Evolutionary conservation across 768 basidiomycete species (phyloP), one percentile per base, ranked within the genome.

Genomic region (Suillus alpinus): DNA sequence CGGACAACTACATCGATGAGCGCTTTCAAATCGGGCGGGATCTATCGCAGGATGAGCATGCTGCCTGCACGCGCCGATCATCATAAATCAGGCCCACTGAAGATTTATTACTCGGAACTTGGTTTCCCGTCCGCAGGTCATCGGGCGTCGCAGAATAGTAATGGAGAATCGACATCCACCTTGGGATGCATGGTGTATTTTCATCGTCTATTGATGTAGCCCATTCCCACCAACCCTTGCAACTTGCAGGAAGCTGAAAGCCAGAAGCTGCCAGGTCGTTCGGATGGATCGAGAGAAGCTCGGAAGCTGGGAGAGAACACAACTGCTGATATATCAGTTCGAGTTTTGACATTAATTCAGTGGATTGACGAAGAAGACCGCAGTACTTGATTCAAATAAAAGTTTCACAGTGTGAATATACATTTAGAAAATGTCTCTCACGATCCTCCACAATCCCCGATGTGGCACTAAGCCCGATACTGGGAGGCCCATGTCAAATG

Each of bases 241-340:
- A 76, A 8, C 60, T 62, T 12, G 62, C 39, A 10, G 75, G 70
- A 12, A 63, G 49, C 16, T 62, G 57, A 2, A 63, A 63, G 39
- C 62, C 69, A 31, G 59, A 52, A 20, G 67, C 63, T 1, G 69
- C 69, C 40, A 76, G 64, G 59, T 82, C 78, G 66, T 85, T 85
- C 31, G 83, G 83, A 62, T 85, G 83, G 18, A 70, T 71, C 40
- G 65, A 66, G n/a, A 85, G 73, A 23, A 85, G 36, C 23, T 55
- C 53, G 37, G 53, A 55, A 55, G 53, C 36, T 3, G 9, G 36
- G 10, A 23, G 53, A 39, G 53, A 55, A 55, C 53, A 55, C 16
- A 55, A 6, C 37, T 39, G 53, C 16, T 55, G 53, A 55, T 55
- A 55, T 55, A 55, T 55, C 53, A 37, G 36, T 55, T 39, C 53